phyloP scores from a whole-genome alignment of 495 filamentous ascomycete species.

The Penicillium argentinense region DNA sequence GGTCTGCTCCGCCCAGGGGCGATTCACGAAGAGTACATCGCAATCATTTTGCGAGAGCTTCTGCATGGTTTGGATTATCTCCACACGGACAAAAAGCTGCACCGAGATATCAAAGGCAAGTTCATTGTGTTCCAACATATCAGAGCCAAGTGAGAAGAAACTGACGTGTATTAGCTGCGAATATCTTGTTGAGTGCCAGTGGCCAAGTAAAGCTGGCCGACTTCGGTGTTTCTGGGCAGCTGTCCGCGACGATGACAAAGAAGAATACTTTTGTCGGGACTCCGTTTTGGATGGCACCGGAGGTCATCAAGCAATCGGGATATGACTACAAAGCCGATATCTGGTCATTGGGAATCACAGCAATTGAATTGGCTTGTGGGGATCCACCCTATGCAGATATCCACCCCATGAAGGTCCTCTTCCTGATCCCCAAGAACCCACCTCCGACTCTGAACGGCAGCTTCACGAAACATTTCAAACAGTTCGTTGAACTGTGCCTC shows the following conservation, averaged over 20 bases:
- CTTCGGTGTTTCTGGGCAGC: conserved; percentile 94
- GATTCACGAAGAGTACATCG: conserved; percentile 93
- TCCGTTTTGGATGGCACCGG: conserved; percentile 99
- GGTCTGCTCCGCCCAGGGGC: conserved; percentile 88
- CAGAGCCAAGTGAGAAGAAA: background rate
- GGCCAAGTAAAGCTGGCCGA: conserved; percentile 97
- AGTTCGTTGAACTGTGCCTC: conserved; percentile 86
- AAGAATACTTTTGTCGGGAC: conserved; percentile 99
- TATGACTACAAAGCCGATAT: conserved; percentile 99
- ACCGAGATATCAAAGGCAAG: conserved; percentile 93
- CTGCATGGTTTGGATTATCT: conserved; percentile 89
- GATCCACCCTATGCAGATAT: conserved; percentile 96
- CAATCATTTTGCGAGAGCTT: conserved; percentile 88
- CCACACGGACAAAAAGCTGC: conserved; percentile 91
- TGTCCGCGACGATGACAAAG: conserved; percentile 99
- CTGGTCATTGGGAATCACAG: conserved; percentile 98
- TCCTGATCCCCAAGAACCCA: conserved; percentile 93
- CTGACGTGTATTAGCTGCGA: conserved; percentile 66
- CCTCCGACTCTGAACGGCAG: conserved; percentile 80
- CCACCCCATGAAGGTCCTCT: conserved; percentile 98
- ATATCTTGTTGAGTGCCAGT: conserved; percentile 79
- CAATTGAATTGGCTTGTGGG: conserved; percentile 87
- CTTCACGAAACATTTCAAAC: conserved; percentile 89
- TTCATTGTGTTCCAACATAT: background rate
- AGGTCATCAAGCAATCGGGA: conserved; percentile 97